Base-by-base conservation (phyloP, 495 filamentous ascomycete species). In the Lophiostoma macrostomum region DNA sequence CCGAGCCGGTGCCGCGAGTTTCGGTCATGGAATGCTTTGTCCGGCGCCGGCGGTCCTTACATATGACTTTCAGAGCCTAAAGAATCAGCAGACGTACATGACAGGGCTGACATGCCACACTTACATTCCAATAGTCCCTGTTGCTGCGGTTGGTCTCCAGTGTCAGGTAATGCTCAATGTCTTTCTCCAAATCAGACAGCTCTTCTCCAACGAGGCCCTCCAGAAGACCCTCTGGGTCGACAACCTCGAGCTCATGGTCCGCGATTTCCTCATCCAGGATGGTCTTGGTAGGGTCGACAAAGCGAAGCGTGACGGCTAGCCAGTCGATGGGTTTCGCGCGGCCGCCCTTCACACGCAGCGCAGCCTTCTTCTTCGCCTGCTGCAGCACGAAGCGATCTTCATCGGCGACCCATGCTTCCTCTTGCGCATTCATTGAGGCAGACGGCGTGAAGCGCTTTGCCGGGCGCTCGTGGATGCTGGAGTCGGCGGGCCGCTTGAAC, bases 341-440 rank as follows among this genome's bases (percentile, higher is more conserved):
- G 12, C 85, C 87, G 69, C 94, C 91, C 57, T 90, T 87, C n/a
- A 97, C 90, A 5, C 93, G 84, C 50, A 99, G 95, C 61, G 90
- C 88, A 30, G 93, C 91, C 74, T 96, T 97, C 74, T 94, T 97
- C 73, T 96, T 97, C 22, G 93, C 86, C 68, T 99, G 93, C 68
- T 91, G 90, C 57, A 99, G 74, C 18, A 99, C 93, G 64, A 99
- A 99, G 45, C 85, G 80, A 71, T 97, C 93, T 69, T 99, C 93
- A 65, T 93, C 87, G 44, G 91, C 84, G 19, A 99, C 85, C 80
- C 94, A 99, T 13, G 69, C 70, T 38, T 64, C 71, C 57, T 74
- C 71, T 40, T 70, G 64, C 19, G 63, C 64, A 39, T 69, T 53
- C 11, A 46, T 47, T 3, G 58, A n/a, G n/a, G n/a, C n/a, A n/a